Base-by-base conservation (phyloP, 2,329 filamentous ascomycete species). In the Nakataea oryzae region DNA sequence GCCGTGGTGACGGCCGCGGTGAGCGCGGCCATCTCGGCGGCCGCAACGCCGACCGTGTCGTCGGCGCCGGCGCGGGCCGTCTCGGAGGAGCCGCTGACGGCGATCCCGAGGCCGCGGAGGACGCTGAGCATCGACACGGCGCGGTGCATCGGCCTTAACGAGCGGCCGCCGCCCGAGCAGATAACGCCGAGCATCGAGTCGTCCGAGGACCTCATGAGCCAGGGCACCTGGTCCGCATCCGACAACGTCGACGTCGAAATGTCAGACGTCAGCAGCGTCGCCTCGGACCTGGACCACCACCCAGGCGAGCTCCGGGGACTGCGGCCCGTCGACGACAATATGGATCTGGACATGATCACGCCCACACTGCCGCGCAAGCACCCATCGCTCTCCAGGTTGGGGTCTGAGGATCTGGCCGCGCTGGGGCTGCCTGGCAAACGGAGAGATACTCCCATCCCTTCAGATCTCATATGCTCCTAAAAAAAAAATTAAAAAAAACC, bases 361-460 rank as follows among this genome's bases (percentile, higher is more conserved):
- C 62, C 62, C 13, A 63, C 62, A 12, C n/a, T 63, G 59, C 61
- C 27, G 27, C 56, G 62, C 27, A 58, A 58, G 8, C 54, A 41
- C 17, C 57, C 29, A 21, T 47, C 47, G 2, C 29, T 14, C 7
- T 56, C 61, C 29, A 59, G 61, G 26, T 27, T 62, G 30, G 61
- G 58, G 7, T 72, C 70, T 9, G 65, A 66, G 61, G 71, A 72
- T 21, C 61, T 70, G 3, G 66, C 69, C 1, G 41, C 41, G 41
- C 41, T n/a, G n/a, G 61, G 67, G 2, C 68, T 69, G 28, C 69
- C 70, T 24, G 70, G 70, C 27, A 69, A 62, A 29, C 66, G 71
- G 62, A 68, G 70, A 62, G 74, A 76, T 30, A 74, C 73, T 26
- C 74, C 74, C 26, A 63, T 64, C n/a, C 63, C 63, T 29, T 47